Percentiles rank a stretch among this genome's conserved stretches.
Conservation (phyloP, 352 stramenopile species). For the Globisporangium perplexum region DNA sequence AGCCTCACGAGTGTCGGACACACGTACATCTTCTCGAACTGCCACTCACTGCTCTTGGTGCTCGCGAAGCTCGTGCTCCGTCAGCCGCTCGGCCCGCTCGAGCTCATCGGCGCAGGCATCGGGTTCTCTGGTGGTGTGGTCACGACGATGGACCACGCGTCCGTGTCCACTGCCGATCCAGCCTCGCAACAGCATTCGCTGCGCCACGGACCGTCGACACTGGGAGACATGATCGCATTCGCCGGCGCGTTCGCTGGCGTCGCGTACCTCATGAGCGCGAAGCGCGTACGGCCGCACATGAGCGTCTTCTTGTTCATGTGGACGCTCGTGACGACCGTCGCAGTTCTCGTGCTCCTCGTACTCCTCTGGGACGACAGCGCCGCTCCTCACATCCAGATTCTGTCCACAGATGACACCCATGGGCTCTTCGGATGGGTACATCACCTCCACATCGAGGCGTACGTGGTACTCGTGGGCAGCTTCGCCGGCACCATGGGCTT, state of each 20-base stretch:
- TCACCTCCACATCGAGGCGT: constrained; percentile 36
- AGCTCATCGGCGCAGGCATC: constrained; percentile 32
- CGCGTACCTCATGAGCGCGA: constrained; percentile 38
- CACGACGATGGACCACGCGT: constrained; percentile 28
- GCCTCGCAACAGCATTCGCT: neutral
- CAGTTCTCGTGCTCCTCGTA: constrained; percentile 25
- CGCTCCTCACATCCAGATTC: neutral
- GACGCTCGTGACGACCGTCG: constrained; percentile 25
- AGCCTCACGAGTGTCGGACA: constrained; percentile 47
- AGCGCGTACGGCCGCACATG: constrained; percentile 28
- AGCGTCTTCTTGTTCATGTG: constrained; percentile 41
- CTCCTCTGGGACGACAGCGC: constrained; percentile 16
- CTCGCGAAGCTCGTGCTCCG: constrained; percentile 35
- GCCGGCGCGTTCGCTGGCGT: constrained; percentile 41
- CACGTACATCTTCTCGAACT: constrained; percentile 54
- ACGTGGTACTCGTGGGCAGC: constrained; percentile 42
- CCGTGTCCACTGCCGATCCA: neutral
- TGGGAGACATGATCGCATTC: constrained; percentile 51
- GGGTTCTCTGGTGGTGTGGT: constrained; percentile 37
- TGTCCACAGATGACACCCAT: constrained; percentile 12
- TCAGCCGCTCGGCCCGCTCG: constrained; percentile 22
- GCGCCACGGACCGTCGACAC: constrained; percentile 3
- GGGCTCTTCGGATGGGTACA: constrained; percentile 45
- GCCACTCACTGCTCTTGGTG: constrained; percentile 51
- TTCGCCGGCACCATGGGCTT: constrained; percentile 52